These are phyloP conservation scores for Tanozyma kutaoensis DNA, from an alignment of 805 yeast species.

Conservation along the genomic window DNA sequence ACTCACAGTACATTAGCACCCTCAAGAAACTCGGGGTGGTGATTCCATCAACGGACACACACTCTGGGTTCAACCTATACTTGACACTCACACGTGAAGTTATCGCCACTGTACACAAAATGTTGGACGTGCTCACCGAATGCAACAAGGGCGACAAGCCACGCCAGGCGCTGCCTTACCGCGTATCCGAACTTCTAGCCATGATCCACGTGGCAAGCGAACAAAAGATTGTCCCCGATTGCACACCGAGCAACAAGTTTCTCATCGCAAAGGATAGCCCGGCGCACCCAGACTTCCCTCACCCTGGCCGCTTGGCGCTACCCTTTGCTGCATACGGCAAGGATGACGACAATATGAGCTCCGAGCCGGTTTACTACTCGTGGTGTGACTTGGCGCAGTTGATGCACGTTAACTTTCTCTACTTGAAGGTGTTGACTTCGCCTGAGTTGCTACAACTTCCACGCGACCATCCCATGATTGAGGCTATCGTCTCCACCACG, in stretches of 20 bases:
- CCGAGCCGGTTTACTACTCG: conserved; percentile 7
- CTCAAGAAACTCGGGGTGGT: conserved; percentile 4
- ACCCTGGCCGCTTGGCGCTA: conserved; percentile 3
- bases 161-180: conserved; percentile 4
- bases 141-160: not conserved
- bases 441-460: conserved; percentile 10
- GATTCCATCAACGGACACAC: conserved; percentile 4
- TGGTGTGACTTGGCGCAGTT: conserved; percentile 13
- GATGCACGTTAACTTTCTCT: conserved; percentile 10
- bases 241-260: conserved; percentile 1
- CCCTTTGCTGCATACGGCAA: conserved; percentile 7
- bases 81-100: conserved; percentile 4
- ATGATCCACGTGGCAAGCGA: conserved; percentile 5
- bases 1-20: conserved; percentile 3
- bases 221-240: conserved; percentile 6
- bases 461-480: conserved; percentile 10
- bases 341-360: conserved; percentile 2
- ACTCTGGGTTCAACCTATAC: conserved; percentile 6
- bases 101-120: conserved; percentile 3
- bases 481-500: conserved; percentile 5
- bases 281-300: conserved; percentile 6
- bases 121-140: conserved; percentile 3
- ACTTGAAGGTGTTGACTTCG: conserved; percentile 11
- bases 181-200: conserved; percentile 6
- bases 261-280: conserved; percentile 4